These are phyloP conservation scores for Salix suchowensis DNA, from an alignment of 345 rosid species.

Conservation along the genomic window DNA sequence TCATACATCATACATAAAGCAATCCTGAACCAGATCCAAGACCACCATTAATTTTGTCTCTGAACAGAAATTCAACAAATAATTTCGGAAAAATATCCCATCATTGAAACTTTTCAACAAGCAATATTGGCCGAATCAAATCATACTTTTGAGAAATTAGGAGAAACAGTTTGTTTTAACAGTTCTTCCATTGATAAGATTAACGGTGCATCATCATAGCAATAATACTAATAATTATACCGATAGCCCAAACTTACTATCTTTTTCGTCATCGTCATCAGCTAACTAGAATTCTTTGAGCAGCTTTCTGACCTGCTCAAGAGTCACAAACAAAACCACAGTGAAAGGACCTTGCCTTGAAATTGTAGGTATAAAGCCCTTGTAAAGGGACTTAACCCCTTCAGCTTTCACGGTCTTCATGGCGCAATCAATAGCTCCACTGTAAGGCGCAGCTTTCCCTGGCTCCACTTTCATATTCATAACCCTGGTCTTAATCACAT, in stretches of 20 bases:
- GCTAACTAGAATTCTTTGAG: constrained; percentile 42
- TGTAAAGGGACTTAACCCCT: constrained; percentile 61
- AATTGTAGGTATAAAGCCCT: constrained; percentile 72
- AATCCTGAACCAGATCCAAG: too few species aligned
- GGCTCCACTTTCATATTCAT: constrained; percentile 76
- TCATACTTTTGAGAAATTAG: background rate
- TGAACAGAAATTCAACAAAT: background rate
- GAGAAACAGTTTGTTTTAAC: background rate
- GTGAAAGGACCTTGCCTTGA: constrained; percentile 82
- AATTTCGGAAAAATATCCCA: background rate
- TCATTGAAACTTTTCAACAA: background rate
- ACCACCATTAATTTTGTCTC: too few species aligned
- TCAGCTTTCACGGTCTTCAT: constrained; percentile 60
- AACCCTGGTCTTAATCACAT: constrained; percentile 79
- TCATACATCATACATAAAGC: too few species aligned
- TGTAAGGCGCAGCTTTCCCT: constrained; percentile 42
- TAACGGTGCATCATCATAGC: too few species aligned
- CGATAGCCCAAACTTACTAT: background rate
- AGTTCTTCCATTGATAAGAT: too few species aligned
- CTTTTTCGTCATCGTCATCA: background rate
- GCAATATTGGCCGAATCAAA: too few species aligned
- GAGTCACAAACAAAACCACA: constrained; percentile 71
- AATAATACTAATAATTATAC: background rate
- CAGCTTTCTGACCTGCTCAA: constrained; percentile 66
- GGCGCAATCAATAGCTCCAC: constrained; percentile 65